phyloP scores from a whole-genome alignment of 768 basidiomycete species.

The Termitomyces sp. region DNA sequence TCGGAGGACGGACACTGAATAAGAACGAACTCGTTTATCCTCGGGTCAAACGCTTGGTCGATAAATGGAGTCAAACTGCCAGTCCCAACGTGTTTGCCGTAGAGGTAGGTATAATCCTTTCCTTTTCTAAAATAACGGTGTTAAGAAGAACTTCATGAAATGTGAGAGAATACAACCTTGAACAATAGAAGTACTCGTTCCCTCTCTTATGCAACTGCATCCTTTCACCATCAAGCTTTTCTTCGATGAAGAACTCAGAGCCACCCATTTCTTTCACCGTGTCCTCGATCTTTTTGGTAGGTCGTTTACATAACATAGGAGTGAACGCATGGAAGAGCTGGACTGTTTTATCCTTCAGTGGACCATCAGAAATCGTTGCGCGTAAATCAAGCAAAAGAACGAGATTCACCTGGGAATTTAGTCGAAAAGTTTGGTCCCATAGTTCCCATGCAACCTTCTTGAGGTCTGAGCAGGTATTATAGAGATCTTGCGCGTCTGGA shows the following conservation, averaged over 20 bases:
- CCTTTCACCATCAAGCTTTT: constrained; percentile 95
- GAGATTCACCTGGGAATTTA: constrained; percentile 50
- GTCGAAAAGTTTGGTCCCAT: constrained; percentile 64
- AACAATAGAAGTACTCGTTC: constrained; percentile 89
- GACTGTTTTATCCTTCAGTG: constrained; percentile 69
- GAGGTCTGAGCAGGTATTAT: constrained; percentile 94
- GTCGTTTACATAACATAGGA: constrained; percentile 93
- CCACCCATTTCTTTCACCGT: constrained; percentile 82
- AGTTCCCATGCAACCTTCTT: constrained; percentile 91
- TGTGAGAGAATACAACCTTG: constrained; percentile 43
- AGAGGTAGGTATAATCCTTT: constrained; percentile 87
- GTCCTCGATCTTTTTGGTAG: constrained; percentile 74
- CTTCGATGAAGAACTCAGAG: constrained; percentile 83
- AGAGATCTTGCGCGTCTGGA: constrained; percentile 89
- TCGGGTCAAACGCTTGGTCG: constrained; percentile 63
- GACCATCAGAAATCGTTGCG: background rate
- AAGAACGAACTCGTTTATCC: constrained; percentile 71
- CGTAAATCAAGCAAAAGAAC: background rate
- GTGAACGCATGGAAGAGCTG: constrained; percentile 83
- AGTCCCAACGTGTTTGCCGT: constrained; percentile 75
- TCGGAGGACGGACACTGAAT: background rate
- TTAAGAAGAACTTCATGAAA: background rate
- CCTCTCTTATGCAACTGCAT: constrained; percentile 94
- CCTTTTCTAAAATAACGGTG: constrained; percentile 54
- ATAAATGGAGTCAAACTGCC: constrained; percentile 91